A percentile compares a stretch with the other conserved stretches of the same genome.
phyloP scores from a whole-genome alignment of 106 monocot genomes.

The Chionographis japonica region DNA sequence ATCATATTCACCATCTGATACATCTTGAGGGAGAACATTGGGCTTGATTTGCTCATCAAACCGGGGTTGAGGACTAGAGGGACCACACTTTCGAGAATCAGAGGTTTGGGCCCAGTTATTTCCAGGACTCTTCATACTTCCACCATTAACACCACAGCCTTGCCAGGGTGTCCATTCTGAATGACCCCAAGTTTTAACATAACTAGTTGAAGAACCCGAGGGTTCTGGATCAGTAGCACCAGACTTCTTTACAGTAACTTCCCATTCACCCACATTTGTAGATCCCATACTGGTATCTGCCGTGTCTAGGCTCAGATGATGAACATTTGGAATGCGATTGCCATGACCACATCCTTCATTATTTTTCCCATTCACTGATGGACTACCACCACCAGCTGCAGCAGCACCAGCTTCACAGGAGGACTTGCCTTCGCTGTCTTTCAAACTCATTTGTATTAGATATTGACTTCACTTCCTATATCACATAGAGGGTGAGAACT shows the following conservation, averaged over 20 bases:
- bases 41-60: not conserved
- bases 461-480: too few relatives aligned
- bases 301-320: slow-evolving; percentile 20
- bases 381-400: not conserved
- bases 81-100: slow-evolving; percentile 17
- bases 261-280: slow-evolving; percentile 45
- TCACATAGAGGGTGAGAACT: too few relatives aligned
- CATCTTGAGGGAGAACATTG: slow-evolving; percentile 3
- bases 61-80: slow-evolving; percentile 24
- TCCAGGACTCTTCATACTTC: slow-evolving; percentile 11
- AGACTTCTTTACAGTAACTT: slow-evolving; percentile 41
- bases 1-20: slow-evolving; percentile 7
- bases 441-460: slow-evolving; percentile 26
- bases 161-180: not conserved
- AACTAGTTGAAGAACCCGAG: slow-evolving; percentile 20
- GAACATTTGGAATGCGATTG: not conserved
- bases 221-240: slow-evolving; percentile 22
- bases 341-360: slow-evolving; percentile 5
- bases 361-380: slow-evolving; percentile 13
- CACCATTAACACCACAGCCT: slow-evolving; percentile 18
- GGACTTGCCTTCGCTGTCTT: slow-evolving; percentile 24
- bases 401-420: not conserved
- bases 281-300: slow-evolving; percentile 10
- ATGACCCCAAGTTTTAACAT: not conserved
- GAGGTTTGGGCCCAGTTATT: slow-evolving; percentile 22